Evolutionary conservation across 768 basidiomycete genomes (phyloP), one percentile per base, ranked within the genome.

Genomic region (Coprinopsis marcescibilis): DNA sequence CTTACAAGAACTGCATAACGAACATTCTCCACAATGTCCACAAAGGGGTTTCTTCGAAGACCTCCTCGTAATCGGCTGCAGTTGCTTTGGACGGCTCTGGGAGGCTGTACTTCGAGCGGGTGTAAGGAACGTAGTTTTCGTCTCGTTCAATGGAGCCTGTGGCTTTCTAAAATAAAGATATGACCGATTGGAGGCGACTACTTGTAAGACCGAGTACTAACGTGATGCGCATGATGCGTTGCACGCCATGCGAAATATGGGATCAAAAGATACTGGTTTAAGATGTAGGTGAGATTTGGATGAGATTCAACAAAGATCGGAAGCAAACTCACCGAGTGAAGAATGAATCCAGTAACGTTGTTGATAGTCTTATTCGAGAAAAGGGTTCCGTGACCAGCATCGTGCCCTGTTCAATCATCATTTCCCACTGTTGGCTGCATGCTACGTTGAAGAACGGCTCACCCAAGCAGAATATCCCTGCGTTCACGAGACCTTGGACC

Each of bases 131-230:
- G 48, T 80, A 84, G 53, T 86, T 87, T 60, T 89, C 84, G 56
- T 91, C 87, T 14, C 80, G 67, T 57, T 84, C 83, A 65, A 87
- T 84, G 0, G 84, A 85, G 33, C 77, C 77, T 46, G 85, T 83
- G 52, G 82, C 81, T 68, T 72, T 72, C 71, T 73, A 42, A n/a
- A 33, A 5, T 3, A 27, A 12, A 0, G 26, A 29, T 51, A 20
- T 32, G 21, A 33, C 14, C 25, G 40, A 15, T 19, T 2, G 21
- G 19, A 38, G n/a, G 30, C 27, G 24, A 7, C 17, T 35, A 5
- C 8, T 23, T 25, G 24, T 4, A 43, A 32, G 42, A 43, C 11
- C 19, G 8, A 10, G 17, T 24, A 32, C 65, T 48, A 57, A 77
- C 78, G 60, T 81, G 84, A 63, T 89, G 86, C 13, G 80, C 69